Evolutionary conservation across 176 grass and related monocot species (phyloP).

Genomic region (Paspalum notatum): DNA sequence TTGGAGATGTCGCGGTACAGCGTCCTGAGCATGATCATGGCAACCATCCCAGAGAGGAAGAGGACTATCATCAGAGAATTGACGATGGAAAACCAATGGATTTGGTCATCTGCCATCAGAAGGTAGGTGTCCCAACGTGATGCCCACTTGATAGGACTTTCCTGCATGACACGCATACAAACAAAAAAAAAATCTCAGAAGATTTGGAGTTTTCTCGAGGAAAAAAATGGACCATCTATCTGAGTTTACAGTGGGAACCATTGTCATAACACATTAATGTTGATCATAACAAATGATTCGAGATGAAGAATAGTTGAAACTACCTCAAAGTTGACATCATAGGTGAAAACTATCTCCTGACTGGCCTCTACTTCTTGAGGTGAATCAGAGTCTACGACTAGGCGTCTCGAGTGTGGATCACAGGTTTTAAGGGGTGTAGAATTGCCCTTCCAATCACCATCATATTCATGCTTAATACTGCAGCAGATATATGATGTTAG

Average conservation of each 20-base stretch:
- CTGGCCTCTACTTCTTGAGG: conserved; percentile 73
- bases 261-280: neutral
- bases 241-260: conserved; percentile 11
- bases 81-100: conserved; percentile 93
- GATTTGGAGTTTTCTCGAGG: neutral
- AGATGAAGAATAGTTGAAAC: conserved; percentile 8
- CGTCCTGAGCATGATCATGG: conserved; percentile 94
- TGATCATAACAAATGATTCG: neutral
- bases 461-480: conserved; percentile 75
- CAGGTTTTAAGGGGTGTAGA: conserved; percentile 63
- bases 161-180: conserved; percentile 48
- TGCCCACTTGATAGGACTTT: conserved; percentile 87
- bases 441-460: conserved; percentile 66
- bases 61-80: conserved; percentile 93
- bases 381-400: conserved; percentile 60
- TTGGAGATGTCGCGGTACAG: conserved; percentile 83
- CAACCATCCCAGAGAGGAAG: conserved; percentile 91
- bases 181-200: neutral
- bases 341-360: conserved; percentile 76
- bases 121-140: conserved; percentile 98
- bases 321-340: conserved; percentile 82
- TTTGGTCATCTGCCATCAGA: conserved; percentile 90
- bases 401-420: conserved; percentile 62
- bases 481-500: neutral
- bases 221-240: conserved; percentile 14